A percentile compares a stretch with the other conserved stretches of the same genome.
phyloP scores from a whole-genome alignment of 2,329 filamentous ascomycete species.

The Fusarium sp. region DNA sequence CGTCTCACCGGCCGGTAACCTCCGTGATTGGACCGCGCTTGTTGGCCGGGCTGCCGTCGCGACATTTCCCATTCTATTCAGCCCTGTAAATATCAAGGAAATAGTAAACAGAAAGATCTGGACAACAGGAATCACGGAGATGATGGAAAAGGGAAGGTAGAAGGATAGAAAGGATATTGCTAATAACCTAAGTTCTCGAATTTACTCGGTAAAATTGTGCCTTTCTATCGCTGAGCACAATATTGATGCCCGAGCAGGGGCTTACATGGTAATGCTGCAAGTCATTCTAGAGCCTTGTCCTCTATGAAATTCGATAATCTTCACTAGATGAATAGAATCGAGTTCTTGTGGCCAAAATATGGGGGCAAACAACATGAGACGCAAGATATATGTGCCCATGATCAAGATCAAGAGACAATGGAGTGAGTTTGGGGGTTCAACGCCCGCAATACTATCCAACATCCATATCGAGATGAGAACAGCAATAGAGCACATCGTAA shows the following conservation, averaged over 20 bases:
- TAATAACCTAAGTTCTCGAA: background rate
- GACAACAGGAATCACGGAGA: background rate
- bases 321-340: background rate
- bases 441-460: background rate
- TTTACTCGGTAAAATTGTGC: background rate
- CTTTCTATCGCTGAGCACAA: background rate
- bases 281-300: conserved; percentile 20
- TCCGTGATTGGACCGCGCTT: conserved; percentile 40
- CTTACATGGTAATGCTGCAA: background rate
- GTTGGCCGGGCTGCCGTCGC: conserved; percentile 17
- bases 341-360: background rate
- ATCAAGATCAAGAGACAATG: conserved; percentile 10
- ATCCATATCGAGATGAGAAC: background rate
- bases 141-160: background rate
- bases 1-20: conserved; percentile 30
- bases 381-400: conserved; percentile 1
- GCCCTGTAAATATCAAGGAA: conserved; percentile 20
- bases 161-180: background rate
- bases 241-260: conserved; percentile 16
- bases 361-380: conserved; percentile 21
- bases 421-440: conserved; percentile 17
- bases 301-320: background rate
- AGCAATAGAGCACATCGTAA: background rate
- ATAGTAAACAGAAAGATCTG: background rate
- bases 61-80: conserved; percentile 14